Percentiles rank a stretch among this genome's conserved stretches.
Conservation (phyloP, 83 land plant genomes). For the Thuja plicata region DNA sequence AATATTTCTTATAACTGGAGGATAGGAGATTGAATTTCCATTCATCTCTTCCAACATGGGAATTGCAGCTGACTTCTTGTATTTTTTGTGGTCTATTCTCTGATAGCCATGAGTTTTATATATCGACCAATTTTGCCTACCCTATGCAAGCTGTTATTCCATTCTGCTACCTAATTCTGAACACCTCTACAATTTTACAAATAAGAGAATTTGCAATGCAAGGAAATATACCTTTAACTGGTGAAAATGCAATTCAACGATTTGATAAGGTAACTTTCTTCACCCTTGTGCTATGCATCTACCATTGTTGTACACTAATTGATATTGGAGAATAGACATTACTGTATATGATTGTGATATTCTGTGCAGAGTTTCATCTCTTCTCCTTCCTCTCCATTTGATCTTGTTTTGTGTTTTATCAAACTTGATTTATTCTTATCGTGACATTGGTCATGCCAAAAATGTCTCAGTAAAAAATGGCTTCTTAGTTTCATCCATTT, state of each 20-base stretch:
- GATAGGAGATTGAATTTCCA: not conserved
- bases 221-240: constrained; percentile 22
- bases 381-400: too few relatives aligned
- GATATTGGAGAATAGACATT: too few relatives aligned
- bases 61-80: not conserved
- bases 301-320: too few relatives aligned
- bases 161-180: not conserved
- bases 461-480: not conserved
- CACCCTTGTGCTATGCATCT: too few relatives aligned
- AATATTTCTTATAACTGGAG: not conserved
- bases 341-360: too few relatives aligned
- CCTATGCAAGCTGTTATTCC: not conserved
- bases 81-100: not conserved
- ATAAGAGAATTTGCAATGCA: constrained; percentile 22
- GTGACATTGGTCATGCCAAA: not conserved
- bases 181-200: constrained; percentile 5
- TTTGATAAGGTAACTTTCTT: constrained; percentile 30
- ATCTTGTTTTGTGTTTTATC: too few relatives aligned
- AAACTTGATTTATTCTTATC: not conserved
- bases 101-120: not conserved
- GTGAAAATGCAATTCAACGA: constrained; percentile 29
- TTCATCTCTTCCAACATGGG: not conserved
- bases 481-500: not conserved
- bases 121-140: not conserved
- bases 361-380: too few relatives aligned